Conservation (phyloP, 2,329 filamentous ascomycete species). For the Aspergillus hiratsukae region DNA sequence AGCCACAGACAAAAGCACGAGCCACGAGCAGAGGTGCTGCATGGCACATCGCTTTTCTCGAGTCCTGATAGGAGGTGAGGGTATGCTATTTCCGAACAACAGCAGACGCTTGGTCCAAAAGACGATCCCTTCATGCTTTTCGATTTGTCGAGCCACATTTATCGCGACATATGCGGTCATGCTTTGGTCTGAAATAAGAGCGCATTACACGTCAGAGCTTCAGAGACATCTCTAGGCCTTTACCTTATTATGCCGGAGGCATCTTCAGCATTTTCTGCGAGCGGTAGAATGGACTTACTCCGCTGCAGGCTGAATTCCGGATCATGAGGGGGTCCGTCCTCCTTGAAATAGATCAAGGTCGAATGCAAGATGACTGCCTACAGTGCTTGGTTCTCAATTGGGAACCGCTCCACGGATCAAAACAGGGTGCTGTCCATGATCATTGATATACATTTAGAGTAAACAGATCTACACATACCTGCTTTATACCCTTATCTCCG, state of each 20-base stretch:
- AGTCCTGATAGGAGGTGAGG: background rate
- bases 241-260: background rate
- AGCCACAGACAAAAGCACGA: background rate
- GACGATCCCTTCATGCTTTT: background rate
- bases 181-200: background rate
- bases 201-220: constrained; percentile 1
- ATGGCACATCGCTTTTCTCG: background rate
- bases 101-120: background rate
- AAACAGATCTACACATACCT: background rate
- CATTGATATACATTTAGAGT: background rate
- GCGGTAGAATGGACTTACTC: background rate
- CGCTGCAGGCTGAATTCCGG: background rate
- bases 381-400: background rate
- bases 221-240: background rate
- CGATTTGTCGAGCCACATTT: background rate
- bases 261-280: background rate
- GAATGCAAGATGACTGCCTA: background rate
- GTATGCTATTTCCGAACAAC: background rate
- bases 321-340: background rate
- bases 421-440: background rate
- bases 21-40: background rate
- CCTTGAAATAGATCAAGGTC: background rate
- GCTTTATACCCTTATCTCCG: background rate
- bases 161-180: background rate
- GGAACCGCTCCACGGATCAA: background rate